phyloP scores from a whole-genome alignment of 1,284 basidiomycete species.

The Ceratorhiza oryzae-sativae region DNA sequence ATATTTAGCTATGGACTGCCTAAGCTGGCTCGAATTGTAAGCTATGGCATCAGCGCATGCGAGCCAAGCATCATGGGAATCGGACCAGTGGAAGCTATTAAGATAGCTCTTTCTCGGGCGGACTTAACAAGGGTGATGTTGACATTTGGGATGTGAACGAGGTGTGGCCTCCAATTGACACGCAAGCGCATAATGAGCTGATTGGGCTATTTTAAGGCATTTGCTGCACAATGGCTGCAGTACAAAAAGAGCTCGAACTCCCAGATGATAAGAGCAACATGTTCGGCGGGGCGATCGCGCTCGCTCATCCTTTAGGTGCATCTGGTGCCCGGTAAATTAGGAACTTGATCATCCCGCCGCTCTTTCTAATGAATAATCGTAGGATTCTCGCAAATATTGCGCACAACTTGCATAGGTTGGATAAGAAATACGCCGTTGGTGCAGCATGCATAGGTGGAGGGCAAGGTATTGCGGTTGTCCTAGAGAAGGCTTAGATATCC shows the following conservation, averaged over 20 bases:
- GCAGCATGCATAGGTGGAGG: constrained; percentile 61
- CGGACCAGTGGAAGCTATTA: constrained; percentile 58
- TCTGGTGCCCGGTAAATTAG: constrained; percentile 53
- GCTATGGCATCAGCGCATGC: constrained; percentile 59
- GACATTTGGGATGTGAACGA: constrained; percentile 64
- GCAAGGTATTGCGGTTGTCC: constrained; percentile 54
- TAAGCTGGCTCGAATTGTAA: constrained; percentile 58
- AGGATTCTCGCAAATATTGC: constrained; percentile 58
- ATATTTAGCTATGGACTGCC: constrained; percentile 51
- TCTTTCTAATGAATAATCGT: not conserved
- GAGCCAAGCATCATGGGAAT: constrained; percentile 64
- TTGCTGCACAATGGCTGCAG: constrained; percentile 62
- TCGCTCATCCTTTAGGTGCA: constrained; percentile 62
- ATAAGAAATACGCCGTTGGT: constrained; percentile 61
- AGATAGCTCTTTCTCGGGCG: constrained; percentile 51
- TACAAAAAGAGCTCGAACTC: constrained; percentile 60
- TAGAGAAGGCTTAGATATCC: constrained; percentile 46
- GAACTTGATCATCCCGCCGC: constrained; percentile 38
- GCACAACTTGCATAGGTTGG: constrained; percentile 58
- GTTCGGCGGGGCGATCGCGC: constrained; percentile 55
- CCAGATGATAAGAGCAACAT: constrained; percentile 61
- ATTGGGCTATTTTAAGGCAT: too few species aligned
- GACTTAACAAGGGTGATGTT: constrained; percentile 55
- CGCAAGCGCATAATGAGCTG: too few species aligned
- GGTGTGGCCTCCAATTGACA: constrained; percentile 41